Percentiles rank a stretch among this genome's conserved stretches.
Evolutionary conservation across 768 basidiomycete genomes (phyloP).

Genomic region (Galerina marginata): DNA sequence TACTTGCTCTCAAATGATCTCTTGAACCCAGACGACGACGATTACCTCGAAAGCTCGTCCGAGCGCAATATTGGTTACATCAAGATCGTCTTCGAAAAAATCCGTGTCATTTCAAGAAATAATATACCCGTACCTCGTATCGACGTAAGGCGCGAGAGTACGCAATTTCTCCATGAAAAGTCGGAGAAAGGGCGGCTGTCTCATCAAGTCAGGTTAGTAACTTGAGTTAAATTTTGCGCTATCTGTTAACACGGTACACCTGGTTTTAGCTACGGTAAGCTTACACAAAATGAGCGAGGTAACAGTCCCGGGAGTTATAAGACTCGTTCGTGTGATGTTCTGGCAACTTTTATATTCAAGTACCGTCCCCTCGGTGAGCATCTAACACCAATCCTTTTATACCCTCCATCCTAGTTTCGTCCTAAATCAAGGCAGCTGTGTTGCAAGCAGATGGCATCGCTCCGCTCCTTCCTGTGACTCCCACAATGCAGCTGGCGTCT

Average conservation of each 20-base stretch:
- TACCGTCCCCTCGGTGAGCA: constrained; percentile 29
- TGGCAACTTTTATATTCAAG: constrained; percentile 26
- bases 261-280: neutral
- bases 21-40: constrained; percentile 11
- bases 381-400: neutral
- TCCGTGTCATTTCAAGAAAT: too few relatives aligned
- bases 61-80: constrained; percentile 11
- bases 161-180: neutral
- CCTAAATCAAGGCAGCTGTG: constrained; percentile 10
- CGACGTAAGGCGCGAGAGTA: too few relatives aligned
- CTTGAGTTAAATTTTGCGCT: too few relatives aligned
- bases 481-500: neutral
- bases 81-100: neutral
- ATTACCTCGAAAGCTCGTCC: neutral
- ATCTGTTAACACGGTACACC: too few relatives aligned
- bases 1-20: neutral
- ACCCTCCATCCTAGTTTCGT: neutral
- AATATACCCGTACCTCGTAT: too few relatives aligned
- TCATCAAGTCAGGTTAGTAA: too few relatives aligned
- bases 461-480: neutral
- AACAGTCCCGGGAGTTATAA: too few relatives aligned
- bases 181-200: too few relatives aligned
- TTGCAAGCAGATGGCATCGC: constrained; percentile 24
- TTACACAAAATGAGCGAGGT: neutral
- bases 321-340: neutral